Evolutionary conservation across 495 filamentous ascomycete species (phyloP), one percentile per base, ranked within the genome.

Genomic region (Neurospora sp.): DNA sequence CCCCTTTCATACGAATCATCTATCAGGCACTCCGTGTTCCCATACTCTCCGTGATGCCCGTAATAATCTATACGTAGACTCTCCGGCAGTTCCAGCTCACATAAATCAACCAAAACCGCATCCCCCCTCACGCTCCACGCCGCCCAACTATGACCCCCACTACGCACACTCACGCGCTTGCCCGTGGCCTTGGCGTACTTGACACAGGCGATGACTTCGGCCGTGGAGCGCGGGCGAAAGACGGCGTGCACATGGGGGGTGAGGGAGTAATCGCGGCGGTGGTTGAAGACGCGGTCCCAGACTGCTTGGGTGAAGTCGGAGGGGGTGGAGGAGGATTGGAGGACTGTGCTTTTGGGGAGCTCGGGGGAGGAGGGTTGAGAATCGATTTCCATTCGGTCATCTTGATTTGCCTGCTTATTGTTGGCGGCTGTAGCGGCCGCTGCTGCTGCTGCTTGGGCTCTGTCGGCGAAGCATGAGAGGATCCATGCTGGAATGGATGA

Each of bases 131-230:
- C 82, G 72, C 82, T 85, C 87, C 87, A 89, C 1, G 80, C 85
- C 0, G 85, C 84, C 85, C 83, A 87, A 35, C 82, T 84, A 73
- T 89, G 87, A 0, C 87, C 87, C n/a, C 87, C 87, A 5, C 85
- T 85, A 11, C 87, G 81, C 37, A 89, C 83, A 4, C 84, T 84
- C 18, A 89, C 79, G 0, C 84, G 77, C 62, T 77, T 83, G 5
- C 80, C 75, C n/a, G 74, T 48, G n/a, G 80, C 71, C 0, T 71
- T 79, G 1, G 87, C 87, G 14, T 88, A 74, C 62, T 83, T 74
- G 0, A 89, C 86, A 0, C 83, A 83, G 12, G 81, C 77, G 3
- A 83, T 72, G 2, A 89, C 78, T 70, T 88, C 82, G 23, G 79
- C 71, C 14, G 76, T 76, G 9, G 72, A 74, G 8, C 77, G 79